phyloP scores from a whole-genome alignment of 805 yeast species.

The Monosporozyma solicola region DNA sequence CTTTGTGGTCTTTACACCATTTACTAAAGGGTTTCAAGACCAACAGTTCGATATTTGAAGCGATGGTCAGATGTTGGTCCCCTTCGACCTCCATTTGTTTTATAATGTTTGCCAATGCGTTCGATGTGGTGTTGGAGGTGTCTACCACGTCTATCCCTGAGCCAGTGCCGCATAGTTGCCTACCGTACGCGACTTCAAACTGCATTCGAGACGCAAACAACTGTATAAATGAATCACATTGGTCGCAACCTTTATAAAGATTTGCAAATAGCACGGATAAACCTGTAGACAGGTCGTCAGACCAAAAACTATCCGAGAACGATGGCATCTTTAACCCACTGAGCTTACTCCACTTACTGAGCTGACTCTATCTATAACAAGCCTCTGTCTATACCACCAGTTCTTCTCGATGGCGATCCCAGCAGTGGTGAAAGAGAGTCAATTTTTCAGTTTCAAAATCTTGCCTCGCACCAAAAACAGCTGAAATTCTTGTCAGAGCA shows the following conservation, averaged over 20 bases:
- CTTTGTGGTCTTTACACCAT: conserved; percentile 69
- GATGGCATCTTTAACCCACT: conserved; percentile 31
- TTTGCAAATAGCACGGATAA: conserved; percentile 42
- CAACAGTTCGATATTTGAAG: conserved; percentile 47
- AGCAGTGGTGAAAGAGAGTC: too few relatives aligned
- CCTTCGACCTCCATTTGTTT: conserved; percentile 49
- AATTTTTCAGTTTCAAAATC: too few relatives aligned
- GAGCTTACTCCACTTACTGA: too few relatives aligned
- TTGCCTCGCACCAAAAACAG: too few relatives aligned
- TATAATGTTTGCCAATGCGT: conserved; percentile 43
- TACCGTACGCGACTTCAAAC: conserved; percentile 59
- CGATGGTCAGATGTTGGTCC: conserved; percentile 55
- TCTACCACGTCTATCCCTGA: conserved; percentile 16
- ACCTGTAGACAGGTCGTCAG: conserved; percentile 54
- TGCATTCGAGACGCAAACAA: conserved; percentile 65
- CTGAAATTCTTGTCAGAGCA: too few relatives aligned
- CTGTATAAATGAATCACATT: conserved; percentile 59
- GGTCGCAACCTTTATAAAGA: conserved; percentile 54
- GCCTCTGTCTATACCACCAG: too few relatives aligned
- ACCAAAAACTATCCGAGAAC: conserved; percentile 73
- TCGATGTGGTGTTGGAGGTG: conserved; percentile 15
- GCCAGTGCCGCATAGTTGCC: conserved; percentile 32
- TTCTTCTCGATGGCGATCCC: too few relatives aligned
- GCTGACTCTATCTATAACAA: too few relatives aligned
- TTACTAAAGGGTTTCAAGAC: conserved; percentile 63